Evolutionary conservation across 2,329 filamentous ascomycete genomes (phyloP).

Genomic region (Colletotrichum tofieldiae): DNA sequence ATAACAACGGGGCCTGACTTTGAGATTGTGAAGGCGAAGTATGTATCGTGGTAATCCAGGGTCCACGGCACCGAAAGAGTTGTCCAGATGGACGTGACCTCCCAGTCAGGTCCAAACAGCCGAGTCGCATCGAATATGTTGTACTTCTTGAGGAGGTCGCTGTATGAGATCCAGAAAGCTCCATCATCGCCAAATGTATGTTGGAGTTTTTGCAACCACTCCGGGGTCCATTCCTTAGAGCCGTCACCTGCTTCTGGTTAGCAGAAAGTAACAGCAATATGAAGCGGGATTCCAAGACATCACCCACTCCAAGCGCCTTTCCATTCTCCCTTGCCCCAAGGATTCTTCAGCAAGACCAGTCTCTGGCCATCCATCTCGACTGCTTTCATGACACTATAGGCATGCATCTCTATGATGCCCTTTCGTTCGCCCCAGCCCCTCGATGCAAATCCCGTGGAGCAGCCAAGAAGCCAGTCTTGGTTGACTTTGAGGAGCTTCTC

Average conservation of each 20-base stretch:
- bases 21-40: conserved; percentile 67
- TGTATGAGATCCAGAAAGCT: conserved; percentile 63
- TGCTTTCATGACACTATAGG: conserved; percentile 73
- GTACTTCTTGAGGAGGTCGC: conserved; percentile 63
- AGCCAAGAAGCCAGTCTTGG: conserved; percentile 81
- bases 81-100: conserved; percentile 63
- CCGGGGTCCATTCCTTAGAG: conserved; percentile 80
- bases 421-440: conserved; percentile 64
- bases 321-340: conserved; percentile 88
- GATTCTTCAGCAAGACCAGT: conserved; percentile 79
- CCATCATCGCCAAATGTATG: conserved; percentile 81
- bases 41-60: conserved; percentile 67
- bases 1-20: conserved; percentile 67
- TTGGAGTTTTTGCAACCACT: conserved; percentile 78
- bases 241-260: conserved; percentile 69
- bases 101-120: conserved; percentile 68
- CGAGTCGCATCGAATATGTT: conserved; percentile 61
- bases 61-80: conserved; percentile 71
- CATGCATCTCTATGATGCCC: conserved; percentile 72
- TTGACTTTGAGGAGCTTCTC: conserved; percentile 85
- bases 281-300: not conserved
- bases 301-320: conserved; percentile 79
- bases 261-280: not conserved
- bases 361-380: conserved; percentile 74
- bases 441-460: conserved; percentile 67